A percentile compares a stretch with the other conserved stretches of the same genome.
These are phyloP conservation scores for Malania oleifera DNA, from an alignment of 164 flowering plant genomes.

Conservation along the genomic window DNA sequence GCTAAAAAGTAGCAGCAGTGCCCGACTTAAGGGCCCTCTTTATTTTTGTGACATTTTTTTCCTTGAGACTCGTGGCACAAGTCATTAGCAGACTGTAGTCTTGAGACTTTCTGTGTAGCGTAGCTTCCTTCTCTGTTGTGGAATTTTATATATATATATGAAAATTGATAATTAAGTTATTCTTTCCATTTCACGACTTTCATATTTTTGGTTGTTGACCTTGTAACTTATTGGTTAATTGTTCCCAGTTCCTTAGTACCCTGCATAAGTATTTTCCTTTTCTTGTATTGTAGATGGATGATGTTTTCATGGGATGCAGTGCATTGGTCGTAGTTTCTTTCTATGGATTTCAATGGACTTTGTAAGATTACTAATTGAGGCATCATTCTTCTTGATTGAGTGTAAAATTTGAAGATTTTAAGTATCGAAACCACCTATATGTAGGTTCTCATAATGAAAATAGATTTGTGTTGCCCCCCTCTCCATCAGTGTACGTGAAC, in stretches of 20 bases:
- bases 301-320: slow-evolving; percentile 40
- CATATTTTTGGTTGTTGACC: background rate
- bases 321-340: slow-evolving; percentile 28
- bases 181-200: background rate
- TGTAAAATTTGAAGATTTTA: background rate
- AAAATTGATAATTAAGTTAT: background rate
- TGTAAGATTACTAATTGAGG: slow-evolving; percentile 21
- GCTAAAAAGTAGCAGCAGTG: too few relatives aligned
- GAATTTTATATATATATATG: too few relatives aligned
- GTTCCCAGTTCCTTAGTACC: background rate
- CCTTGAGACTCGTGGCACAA: too few relatives aligned
- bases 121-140: too few relatives aligned
- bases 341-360: slow-evolving; percentile 26
- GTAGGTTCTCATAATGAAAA: background rate
- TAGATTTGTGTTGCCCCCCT: background rate
- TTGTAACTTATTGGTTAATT: background rate
- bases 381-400: background rate
- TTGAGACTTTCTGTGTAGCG: too few relatives aligned
- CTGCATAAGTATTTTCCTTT: slow-evolving; percentile 5
- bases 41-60: too few relatives aligned
- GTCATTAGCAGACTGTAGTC: too few relatives aligned
- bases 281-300: slow-evolving; percentile 69
- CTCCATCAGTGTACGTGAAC: too few relatives aligned
- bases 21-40: too few relatives aligned
- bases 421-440: background rate